Evolutionary conservation across 352 stramenopile genomes (phyloP), one percentile per base, ranked within the genome.

Genomic region (Aphanomyces astaci): DNA sequence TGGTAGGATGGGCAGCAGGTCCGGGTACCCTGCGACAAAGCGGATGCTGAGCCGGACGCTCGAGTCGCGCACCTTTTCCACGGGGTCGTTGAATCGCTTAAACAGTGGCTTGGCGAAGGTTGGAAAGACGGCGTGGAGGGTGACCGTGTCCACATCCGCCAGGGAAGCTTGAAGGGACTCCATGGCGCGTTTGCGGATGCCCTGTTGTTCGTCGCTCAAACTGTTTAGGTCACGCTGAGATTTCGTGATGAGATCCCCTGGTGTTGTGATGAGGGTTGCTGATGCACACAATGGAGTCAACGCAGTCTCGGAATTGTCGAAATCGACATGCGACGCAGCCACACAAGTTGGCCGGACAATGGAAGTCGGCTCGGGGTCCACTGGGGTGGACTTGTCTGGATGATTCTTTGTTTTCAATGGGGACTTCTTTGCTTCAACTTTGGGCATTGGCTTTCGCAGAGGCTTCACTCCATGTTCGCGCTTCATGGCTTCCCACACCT

Each of bases 41-140:
- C 67, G 67, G 17, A 73, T 89, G 4, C 68, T 73, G 31, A 92
- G 40, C 4, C 75, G 76, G 27, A 94, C 78, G 66, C 78, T 84
- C n/a, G 88, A 72, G 17, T 89, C 83, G 10, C 86, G 76, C 15
- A 92, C 82, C 51, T 89, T 92, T 40, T 94, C 86, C 7, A 91
- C 67, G 5, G 80, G 80, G 66, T 92, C 86, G 55, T 90, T 92
- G 57, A 94, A 92, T 28, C 84, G 81, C 70, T 87, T 90, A 68
- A 94, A 90, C 11, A 94, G 70, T 24, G 80, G 75, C 52, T 92
- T 92, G 43, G 81, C 82, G 31, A 92, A 76, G 33, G 80, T 73
- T 10, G 63, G 63, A 62, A 93, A 85, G 0, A 33, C 39, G 17
- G 63, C 48, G 25, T 9, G 72, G 51, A 55, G 33, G 31, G 59